phyloP scores from a whole-genome alignment of 2,329 filamentous ascomycete genomes.

The Epichloe hybrida region DNA sequence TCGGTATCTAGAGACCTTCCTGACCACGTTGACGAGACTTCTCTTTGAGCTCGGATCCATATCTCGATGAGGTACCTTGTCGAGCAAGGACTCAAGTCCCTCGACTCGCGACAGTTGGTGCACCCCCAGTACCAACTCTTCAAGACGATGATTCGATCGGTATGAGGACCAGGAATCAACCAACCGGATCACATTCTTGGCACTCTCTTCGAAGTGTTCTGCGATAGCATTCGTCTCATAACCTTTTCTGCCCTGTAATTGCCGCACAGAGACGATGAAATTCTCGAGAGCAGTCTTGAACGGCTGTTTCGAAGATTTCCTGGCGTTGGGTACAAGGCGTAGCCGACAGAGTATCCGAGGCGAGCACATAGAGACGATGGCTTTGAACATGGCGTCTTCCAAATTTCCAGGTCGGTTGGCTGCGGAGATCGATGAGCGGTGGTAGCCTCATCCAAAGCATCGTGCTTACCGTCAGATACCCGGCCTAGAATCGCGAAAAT shows the following conservation, averaged over 20 bases:
- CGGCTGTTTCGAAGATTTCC: background rate
- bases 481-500: background rate
- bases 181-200: background rate
- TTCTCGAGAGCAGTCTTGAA: background rate
- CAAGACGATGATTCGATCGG: background rate
- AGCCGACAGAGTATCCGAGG: conserved; percentile 16
- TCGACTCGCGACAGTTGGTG: conserved; percentile 10
- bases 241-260: background rate
- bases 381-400: conserved; percentile 12
- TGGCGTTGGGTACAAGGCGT: conserved; percentile 7
- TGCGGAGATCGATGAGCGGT: background rate
- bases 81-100: conserved; percentile 10
- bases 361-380: conserved; percentile 20
- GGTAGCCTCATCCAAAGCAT: background rate
- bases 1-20: conserved; percentile 24
- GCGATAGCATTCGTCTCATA: background rate
- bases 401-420: background rate
- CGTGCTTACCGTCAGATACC: background rate
- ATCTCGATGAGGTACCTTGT: background rate
- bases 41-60: conserved; percentile 7
- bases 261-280: background rate
- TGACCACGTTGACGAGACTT: conserved; percentile 19
- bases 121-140: conserved; percentile 10
- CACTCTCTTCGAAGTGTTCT: background rate
- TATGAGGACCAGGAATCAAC: background rate